Conservation (phyloP, 2,329 filamentous ascomycete genomes). For the Trichoderma sp. region DNA sequence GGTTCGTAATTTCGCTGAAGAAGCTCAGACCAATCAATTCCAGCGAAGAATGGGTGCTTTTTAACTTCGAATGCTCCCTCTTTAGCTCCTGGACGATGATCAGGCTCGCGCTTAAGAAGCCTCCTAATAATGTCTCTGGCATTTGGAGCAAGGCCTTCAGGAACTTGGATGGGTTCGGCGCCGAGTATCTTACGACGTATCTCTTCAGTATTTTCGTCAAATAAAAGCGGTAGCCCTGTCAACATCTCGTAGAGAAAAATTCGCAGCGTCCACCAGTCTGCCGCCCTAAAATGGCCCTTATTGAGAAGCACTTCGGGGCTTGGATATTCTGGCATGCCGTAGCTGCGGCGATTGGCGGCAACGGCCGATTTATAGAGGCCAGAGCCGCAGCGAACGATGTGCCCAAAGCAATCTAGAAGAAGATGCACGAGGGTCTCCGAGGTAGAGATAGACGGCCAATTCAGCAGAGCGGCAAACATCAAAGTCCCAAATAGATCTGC, state of each 20-base stretch:
- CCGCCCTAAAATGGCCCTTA: conserved; percentile 85
- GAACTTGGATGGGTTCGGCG: background rate
- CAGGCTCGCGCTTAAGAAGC: conserved; percentile 10
- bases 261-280: conserved; percentile 92
- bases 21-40: conserved; percentile 16
- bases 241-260: conserved; percentile 92
- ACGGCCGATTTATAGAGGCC: conserved; percentile 89
- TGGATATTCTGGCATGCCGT: conserved; percentile 83
- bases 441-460: background rate
- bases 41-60: conserved; percentile 20
- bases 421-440: background rate
- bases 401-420: conserved; percentile 78
- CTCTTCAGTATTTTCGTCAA: conserved; percentile 54
- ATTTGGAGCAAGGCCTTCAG: background rate
- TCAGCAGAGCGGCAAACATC: background rate
- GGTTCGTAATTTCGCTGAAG: conserved; percentile 9
- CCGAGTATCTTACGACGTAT: conserved; percentile 8
- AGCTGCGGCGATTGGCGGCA: conserved; percentile 78
- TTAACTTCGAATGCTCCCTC: conserved; percentile 13
- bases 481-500: background rate
- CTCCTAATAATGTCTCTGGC: background rate
- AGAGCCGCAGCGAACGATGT: conserved; percentile 88
- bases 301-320: conserved; percentile 83
- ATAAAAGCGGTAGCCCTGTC: conserved; percentile 85
- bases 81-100: background rate